Evolutionary conservation across 805 yeast genomes (phyloP), one percentile per base, ranked within the genome.

Genomic region (Saccharomycopsis lassenensis): DNA sequence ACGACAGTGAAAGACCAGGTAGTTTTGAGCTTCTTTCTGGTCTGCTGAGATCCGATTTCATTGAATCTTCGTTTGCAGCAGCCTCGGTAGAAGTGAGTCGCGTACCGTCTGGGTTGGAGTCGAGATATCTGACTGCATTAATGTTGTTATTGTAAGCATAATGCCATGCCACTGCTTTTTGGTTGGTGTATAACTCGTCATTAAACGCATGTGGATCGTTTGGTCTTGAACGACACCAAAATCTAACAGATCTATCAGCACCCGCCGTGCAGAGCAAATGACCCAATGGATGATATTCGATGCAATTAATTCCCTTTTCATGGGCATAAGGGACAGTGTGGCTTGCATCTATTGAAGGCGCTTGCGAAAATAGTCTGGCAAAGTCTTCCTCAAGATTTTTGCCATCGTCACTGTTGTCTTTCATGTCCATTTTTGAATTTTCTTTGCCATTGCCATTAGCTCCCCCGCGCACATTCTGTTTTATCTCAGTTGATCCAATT

Each of bases 191-290:
- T 39, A 84, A 75, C 11, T 84, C 80, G 54, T 84, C 95, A 46
- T 76, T 73, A 60, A 74, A 85, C 2, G 83, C 81, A 51, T 70
- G 71, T 1, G 84, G 80, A 59, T 91, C 98, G 47, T 77, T 79
- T 2, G 96, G 95, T 52, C 94, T 67, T 1, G 94, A 80, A 35
- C 99, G 66, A 21, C 87, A 75, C 99, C 99, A 91, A 58, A 93
- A 83, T 38, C 96, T 61, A 17, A 94, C 83, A 4, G 93, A 75
- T 52, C 91, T 73, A 56, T 91, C 99, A 39, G 91, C 85, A 14
- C 96, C 89, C 0, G 95, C 97, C 5, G 95, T 76, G 37, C 93
- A 77, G 24, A 91, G 61, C 34, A 89, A 62, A 57, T 91, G 96
- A 3, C 99, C 99, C 48, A 82, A 62, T 2, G 97, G 97, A 57